Percentiles rank a stretch among this genome's conserved stretches.
Conservation (phyloP, 768 basidiomycete genomes). For the Calvatia gigantea region DNA sequence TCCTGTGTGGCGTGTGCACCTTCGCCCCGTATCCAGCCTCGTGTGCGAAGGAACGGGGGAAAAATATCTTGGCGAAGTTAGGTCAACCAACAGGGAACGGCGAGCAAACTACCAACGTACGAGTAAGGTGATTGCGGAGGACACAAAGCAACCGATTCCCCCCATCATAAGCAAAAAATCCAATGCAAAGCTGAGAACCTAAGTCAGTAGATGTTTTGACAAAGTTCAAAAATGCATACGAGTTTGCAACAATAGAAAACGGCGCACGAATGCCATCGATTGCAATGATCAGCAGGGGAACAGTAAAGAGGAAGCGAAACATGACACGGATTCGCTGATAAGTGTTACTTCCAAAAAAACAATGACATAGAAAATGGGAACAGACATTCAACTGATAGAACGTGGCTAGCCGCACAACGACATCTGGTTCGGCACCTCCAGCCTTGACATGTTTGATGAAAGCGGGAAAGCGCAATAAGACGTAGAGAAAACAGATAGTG, state of each 20-base stretch:
- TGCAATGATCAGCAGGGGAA: slow-evolving; percentile 65
- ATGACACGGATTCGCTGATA: slow-evolving; percentile 62
- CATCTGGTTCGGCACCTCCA: slow-evolving; percentile 71
- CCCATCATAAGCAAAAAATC: slow-evolving; percentile 73
- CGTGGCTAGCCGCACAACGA: slow-evolving; percentile 68
- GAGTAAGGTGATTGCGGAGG: slow-evolving; percentile 76
- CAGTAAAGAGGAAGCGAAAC: slow-evolving; percentile 72
- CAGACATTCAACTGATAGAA: slow-evolving; percentile 80
- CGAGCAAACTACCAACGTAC: slow-evolving; percentile 35
- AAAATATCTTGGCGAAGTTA: slow-evolving; percentile 53
- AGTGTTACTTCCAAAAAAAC: slow-evolving; percentile 3
- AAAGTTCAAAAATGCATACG: slow-evolving; percentile 40
- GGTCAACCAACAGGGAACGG: slow-evolving; percentile 1
- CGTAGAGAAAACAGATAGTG: slow-evolving; percentile 67
- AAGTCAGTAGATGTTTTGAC: not conserved
- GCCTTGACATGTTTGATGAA: slow-evolving; percentile 70
- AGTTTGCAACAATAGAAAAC: slow-evolving; percentile 47
- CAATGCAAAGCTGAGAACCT: slow-evolving; percentile 48
- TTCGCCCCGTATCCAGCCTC: slow-evolving; percentile 62
- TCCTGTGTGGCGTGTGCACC: slow-evolving; percentile 24
- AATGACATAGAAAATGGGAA: slow-evolving; percentile 1
- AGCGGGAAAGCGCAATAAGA: slow-evolving; percentile 63
- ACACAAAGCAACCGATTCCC: slow-evolving; percentile 73
- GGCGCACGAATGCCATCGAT: slow-evolving; percentile 55
- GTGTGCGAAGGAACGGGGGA: slow-evolving; percentile 67